Evolutionary conservation across 306 rosid species (phyloP).

Genomic region (Fragaria vesca): DNA sequence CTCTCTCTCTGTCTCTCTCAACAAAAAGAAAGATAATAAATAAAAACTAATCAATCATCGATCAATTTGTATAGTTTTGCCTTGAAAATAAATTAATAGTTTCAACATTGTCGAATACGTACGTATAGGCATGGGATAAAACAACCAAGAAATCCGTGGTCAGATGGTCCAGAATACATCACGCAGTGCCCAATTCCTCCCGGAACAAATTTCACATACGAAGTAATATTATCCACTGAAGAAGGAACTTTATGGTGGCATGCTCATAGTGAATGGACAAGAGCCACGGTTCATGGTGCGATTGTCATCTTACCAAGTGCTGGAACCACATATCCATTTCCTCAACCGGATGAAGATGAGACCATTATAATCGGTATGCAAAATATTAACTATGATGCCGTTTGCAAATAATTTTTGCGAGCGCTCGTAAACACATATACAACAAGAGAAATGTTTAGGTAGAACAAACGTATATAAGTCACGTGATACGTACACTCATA

Average conservation of each 20-base stretch:
- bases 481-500: accelerated
- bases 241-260: constrained; percentile 41
- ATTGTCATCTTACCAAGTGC: neutral
- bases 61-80: too few relatives aligned
- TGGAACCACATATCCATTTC: constrained; percentile 14
- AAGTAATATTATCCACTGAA: constrained; percentile 34
- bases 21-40: too few relatives aligned
- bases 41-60: too few relatives aligned
- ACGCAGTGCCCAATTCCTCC: constrained; percentile 56
- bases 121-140: constrained; percentile 53
- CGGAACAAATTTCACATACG: constrained; percentile 38
- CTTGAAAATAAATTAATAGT: too few relatives aligned
- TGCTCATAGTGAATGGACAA: constrained; percentile 28
- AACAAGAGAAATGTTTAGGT: too few relatives aligned
- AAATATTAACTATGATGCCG: neutral
- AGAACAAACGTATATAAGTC: too few relatives aligned
- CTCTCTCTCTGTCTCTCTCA: neutral
- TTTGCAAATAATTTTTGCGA: neutral
- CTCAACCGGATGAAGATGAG: constrained; percentile 11
- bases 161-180: constrained; percentile 57
- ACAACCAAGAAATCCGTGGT: constrained; percentile 63
- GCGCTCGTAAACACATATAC: too few relatives aligned
- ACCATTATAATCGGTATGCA: constrained; percentile 14
- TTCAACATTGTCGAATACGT: neutral
- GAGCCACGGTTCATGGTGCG: constrained; percentile 27